Base-by-base conservation (phyloP, 2,329 filamentous ascomycete species). In the Fusarium praegraminearum region DNA sequence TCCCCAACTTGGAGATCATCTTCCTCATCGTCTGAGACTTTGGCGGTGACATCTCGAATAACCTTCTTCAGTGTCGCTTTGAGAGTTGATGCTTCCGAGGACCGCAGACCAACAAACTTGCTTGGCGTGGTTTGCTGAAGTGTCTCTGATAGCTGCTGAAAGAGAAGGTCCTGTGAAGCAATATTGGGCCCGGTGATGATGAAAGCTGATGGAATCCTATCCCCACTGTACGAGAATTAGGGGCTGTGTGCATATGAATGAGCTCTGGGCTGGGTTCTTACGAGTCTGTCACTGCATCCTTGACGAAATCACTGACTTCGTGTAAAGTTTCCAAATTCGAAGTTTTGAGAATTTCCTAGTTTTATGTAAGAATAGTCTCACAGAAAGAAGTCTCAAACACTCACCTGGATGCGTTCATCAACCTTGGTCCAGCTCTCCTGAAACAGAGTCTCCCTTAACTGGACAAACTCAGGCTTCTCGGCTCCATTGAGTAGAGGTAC, bases 161-260 rank as follows among this genome's bases (percentile, higher is more conserved):
- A 94, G n/a, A 94, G 83, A 15, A 91, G 83, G 43, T 89, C 87
- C 77, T 94, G 91, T 3, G 91, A 91, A 36, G 91, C 90, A 71
- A 94, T 91, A 69, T 93, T 93, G 10, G 93, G 91, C 0, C 93
- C 93, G 11, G 91, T 92, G 62, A 93, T 86, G 71, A 95, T 89
- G 70, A 95, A 90, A 3, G 87, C 91, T 10, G 90, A 87, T 0
- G 91, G 89, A 40, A 93, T 86, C 75, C 86, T 87, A 49, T 82
- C 80, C 41, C 76, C 75, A 66, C 80, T 80, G 57, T 20, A 41
- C 13, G 15, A 32, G 45, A 26, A 67, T 76, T 54, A 77, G 69
- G 47, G 54, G 47, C 13, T 66, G 62, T 11, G 13, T 41, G 24
- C 32, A 51, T 26, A 20, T 20, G 49, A 26, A 30, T 16, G 20